A percentile compares a stretch with the other conserved stretches of the same genome.
phyloP scores from a whole-genome alignment of 2,329 filamentous ascomycete species.

The Aspergillus sp. region DNA sequence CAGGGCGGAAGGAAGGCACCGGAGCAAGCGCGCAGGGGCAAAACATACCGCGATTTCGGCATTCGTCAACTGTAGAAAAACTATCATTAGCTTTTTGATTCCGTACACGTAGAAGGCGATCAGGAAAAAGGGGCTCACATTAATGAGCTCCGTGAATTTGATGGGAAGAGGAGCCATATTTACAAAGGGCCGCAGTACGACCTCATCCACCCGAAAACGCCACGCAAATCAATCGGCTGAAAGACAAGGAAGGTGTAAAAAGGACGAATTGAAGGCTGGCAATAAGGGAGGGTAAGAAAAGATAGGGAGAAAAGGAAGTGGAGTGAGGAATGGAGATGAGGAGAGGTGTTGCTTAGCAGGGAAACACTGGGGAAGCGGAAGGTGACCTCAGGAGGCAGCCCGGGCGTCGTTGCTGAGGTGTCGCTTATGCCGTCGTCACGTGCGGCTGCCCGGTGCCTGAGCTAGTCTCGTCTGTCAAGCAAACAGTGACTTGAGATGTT shows the following conservation, averaged over 20 bases:
- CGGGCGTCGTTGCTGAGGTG: conserved; percentile 41
- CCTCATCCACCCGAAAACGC: conserved; percentile 45
- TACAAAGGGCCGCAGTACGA: conserved; percentile 43
- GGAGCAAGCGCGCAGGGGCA: conserved; percentile 11
- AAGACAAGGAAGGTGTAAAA: conserved; percentile 22
- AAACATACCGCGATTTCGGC: conserved; percentile 54
- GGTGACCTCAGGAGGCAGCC: conserved; percentile 42
- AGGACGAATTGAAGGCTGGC: conserved; percentile 14
- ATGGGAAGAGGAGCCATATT: conserved; percentile 72
- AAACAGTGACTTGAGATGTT: background rate
- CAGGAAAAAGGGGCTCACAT: conserved; percentile 55
- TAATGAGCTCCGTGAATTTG: conserved; percentile 88
- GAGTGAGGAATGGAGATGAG: conserved; percentile 17
- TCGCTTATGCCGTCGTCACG: conserved; percentile 39
- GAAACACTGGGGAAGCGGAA: conserved; percentile 32
- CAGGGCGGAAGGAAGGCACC: conserved; percentile 4
- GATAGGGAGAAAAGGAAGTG: conserved; percentile 13
- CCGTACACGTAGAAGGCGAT: background rate
- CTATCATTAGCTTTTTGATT: conserved; percentile 33
- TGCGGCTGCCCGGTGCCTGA: conserved; percentile 27
- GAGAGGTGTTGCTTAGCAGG: conserved; percentile 22
- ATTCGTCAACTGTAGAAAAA: conserved; percentile 49
- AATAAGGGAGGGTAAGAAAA: conserved; percentile 2
- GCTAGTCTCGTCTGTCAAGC: conserved; percentile 1
- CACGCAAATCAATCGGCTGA: conserved; percentile 32